Base-by-base conservation (phyloP, 768 basidiomycete genomes). In the Rhodocollybia butyracea region DNA sequence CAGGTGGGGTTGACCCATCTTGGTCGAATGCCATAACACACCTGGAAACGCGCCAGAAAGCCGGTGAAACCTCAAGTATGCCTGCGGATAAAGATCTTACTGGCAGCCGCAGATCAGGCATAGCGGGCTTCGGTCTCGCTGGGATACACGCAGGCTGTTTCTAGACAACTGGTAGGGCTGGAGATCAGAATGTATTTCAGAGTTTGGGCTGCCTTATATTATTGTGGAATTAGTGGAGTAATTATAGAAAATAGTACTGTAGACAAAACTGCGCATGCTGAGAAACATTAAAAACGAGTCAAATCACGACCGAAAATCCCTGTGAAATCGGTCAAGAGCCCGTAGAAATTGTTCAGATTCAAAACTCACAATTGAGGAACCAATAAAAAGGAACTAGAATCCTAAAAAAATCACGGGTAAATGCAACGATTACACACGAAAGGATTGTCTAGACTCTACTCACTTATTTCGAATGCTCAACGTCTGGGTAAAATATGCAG, bases 401-500 rank as follows among this genome's bases (percentile, higher is more conserved):
- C 64, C 84, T 85, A 57, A 12, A 48, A 17, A 31, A 19, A 3
- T 5, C 15, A 15, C n/a, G n/a, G 26, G 15, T 12, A 6, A 21
- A 30, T 5, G 17, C 11, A n/a, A 38, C 36, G 21, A 48, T n/a
- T n/a, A n/a, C n/a, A n/a, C n/a, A n/a, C n/a, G n/a, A n/a, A n/a
- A n/a, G n/a, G n/a, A 19, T 52, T 45, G 21, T 19, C n/a, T 22
- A 45, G 39, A 40, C 21, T 45, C 3, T 48, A 76, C 78, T 62
- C 59, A 84, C 84, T 84, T 88, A 69, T 90, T 90, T 67, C 87
- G 75, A 59, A 79, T 56, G 63, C 86, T 89, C 51, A 91, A 67
- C 3, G 88, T 88, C 81, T 82, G 82, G 5, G 86, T 87, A 66
- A 89, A 88, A 70, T 92, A 91, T 2, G 89, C 88, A 17, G 85